phyloP scores from a whole-genome alignment of 345 rosid species.

The Eucalyptus tenuipes region DNA sequence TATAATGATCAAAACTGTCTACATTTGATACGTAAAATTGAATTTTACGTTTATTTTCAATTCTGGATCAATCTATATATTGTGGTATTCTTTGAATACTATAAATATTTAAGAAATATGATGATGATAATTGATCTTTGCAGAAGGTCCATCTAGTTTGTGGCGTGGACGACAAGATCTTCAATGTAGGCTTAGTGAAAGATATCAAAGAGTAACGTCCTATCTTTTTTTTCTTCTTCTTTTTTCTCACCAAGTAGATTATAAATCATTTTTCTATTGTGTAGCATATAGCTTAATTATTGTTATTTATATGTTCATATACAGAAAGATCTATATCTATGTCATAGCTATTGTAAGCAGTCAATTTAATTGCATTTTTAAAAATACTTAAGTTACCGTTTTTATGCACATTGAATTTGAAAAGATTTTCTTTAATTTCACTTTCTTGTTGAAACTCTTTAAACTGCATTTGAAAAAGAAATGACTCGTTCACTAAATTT shows the following conservation, averaged over 20 bases:
- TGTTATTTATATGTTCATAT: neutral
- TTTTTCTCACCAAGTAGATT: neutral
- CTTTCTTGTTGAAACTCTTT: neutral
- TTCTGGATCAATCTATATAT: neutral
- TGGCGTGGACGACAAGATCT: slow-evolving; percentile 12
- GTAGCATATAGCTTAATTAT: neutral
- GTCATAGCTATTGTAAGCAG: neutral
- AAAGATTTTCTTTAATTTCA: neutral
- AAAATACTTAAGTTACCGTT: neutral
- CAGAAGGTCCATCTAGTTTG: slow-evolving; percentile 15
- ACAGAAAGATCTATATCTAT: neutral
- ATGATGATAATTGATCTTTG: neutral
- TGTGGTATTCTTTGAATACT: neutral
- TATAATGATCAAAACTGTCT: neutral
- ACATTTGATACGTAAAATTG: neutral
- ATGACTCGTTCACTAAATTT: neutral
- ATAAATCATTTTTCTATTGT: neutral
- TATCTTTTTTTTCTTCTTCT: neutral
- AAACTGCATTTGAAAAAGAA: neutral
- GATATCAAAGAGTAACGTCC: neutral
- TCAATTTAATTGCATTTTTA: neutral
- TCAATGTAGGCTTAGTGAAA: neutral
- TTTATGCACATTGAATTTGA: neutral
- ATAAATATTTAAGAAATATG: no score
- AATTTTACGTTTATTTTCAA: neutral